Base-by-base conservation (phyloP, 75 land plant species). In the Picea glauca region DNA sequence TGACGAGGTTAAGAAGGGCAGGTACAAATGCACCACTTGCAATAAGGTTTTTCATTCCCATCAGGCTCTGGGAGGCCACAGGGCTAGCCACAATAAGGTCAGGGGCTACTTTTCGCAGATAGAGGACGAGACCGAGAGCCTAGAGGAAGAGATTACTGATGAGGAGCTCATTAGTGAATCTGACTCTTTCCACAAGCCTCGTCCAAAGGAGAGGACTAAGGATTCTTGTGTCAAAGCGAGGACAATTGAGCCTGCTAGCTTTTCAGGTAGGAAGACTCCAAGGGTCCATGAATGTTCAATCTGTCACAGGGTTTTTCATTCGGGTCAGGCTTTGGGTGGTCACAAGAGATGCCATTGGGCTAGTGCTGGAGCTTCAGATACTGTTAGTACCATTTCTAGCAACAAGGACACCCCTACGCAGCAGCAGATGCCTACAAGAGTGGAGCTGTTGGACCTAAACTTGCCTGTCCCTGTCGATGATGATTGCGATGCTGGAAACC, bases 261-360 rank as follows among this genome's bases (percentile, higher is more conserved):
- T 33, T 17, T 43, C 23, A 38, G 43, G 21, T 18, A 43, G n/a
- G 40, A 70, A 70, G 40, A 5, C 70, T n/a, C n/a, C n/a, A 17
- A 66, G 66, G 62, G 76, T 83, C 17, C 91, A 89, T 81, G 85
- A 68, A 46, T 88, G 92, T 76, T 63, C 70, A 50, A 83, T 84
- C 38, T 90, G 90, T 62, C 72, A 59, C 63, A 82, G 73, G 80
- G 81, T 80, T 35, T 90, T 90, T 75, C 31, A 80, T 1, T 79
- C 82, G 5, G 88, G 86, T 8, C 90, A 90, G 60, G 92, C 90
- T 4, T 59, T 90, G 15, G 92, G 92, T 0, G 92, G 90, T 33
- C 91, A 89, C 77, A 89, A 78, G 85, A 76, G 89, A 73, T 78
- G 85, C 76, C 91, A 84, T 60, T 84, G 83, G 89, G 86, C n/a